phyloP scores from a whole-genome alignment of 768 basidiomycete species.

The Xerocomellus chrysenteron region DNA sequence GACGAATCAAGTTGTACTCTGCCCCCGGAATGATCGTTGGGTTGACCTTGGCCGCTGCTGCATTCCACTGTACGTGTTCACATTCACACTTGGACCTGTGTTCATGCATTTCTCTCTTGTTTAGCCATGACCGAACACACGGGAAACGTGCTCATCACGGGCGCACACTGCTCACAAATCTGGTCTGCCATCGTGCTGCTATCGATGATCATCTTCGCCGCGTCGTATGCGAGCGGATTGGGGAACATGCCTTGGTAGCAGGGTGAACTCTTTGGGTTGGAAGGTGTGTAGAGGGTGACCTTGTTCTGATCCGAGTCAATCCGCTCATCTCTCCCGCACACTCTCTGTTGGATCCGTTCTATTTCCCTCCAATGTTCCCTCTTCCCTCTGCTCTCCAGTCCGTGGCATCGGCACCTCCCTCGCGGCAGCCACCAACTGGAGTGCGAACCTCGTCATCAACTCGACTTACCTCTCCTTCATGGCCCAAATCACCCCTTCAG shows the following conservation, averaged over 20 bases:
- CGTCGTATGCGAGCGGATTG: slow-evolving; percentile 75
- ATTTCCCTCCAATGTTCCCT: not conserved
- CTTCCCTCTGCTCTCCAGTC: slow-evolving; percentile 36
- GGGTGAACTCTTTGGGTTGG: slow-evolving; percentile 77
- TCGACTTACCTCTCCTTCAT: slow-evolving; percentile 82
- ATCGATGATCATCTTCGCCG: slow-evolving; percentile 83
- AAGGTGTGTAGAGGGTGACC: slow-evolving; percentile 42
- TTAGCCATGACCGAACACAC: slow-evolving; percentile 62
- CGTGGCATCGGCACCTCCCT: slow-evolving; percentile 77
- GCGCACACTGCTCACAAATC: slow-evolving; percentile 52
- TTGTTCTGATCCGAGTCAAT: not conserved
- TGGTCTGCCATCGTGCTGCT: slow-evolving; percentile 70
- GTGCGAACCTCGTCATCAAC: slow-evolving; percentile 70
- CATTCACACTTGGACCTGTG: not conserved
- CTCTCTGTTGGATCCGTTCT: not conserved
- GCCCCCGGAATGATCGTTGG: slow-evolving; percentile 74
- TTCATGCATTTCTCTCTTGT: not conserved
- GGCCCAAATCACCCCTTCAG: slow-evolving; percentile 67
- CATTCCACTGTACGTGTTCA: slow-evolving; percentile 49
- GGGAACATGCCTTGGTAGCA: slow-evolving; percentile 89
- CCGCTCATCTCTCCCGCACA: not conserved
- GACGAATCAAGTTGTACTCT: slow-evolving; percentile 68
- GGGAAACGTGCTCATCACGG: slow-evolving; percentile 56
- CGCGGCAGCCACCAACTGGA: slow-evolving; percentile 78
- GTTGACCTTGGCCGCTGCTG: slow-evolving; percentile 58